Conservation (phyloP, 208 protist genomes). For the Leptomonas pyrrhocoris region DNA sequence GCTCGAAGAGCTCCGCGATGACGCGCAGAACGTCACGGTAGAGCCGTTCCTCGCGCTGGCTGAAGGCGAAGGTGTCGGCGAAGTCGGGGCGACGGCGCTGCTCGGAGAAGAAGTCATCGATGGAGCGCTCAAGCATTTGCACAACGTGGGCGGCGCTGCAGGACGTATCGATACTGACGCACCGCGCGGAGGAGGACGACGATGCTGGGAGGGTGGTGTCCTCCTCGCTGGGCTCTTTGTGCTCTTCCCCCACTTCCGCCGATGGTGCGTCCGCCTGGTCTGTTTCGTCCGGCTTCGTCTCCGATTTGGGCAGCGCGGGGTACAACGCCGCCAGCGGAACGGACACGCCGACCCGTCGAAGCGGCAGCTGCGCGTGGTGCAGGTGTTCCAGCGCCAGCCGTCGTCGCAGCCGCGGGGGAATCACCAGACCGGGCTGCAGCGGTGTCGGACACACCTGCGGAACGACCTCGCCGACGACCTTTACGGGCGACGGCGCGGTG, state of each 20-base stretch:
- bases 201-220: neutral
- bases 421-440: constrained; percentile 69
- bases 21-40: constrained; percentile 60
- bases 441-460: constrained; percentile 51
- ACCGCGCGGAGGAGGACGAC: neutral
- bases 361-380: constrained; percentile 48
- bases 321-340: constrained; percentile 33
- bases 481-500: neutral
- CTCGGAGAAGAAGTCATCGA: constrained; percentile 47
- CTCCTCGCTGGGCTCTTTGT: neutral
- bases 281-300: neutral
- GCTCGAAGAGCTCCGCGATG: constrained; percentile 58
- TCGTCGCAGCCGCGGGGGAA: constrained; percentile 55
- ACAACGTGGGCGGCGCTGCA: constrained; percentile 57
- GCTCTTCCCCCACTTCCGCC: neutral
- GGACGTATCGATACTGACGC: constrained; percentile 22
- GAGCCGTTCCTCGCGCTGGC: constrained; percentile 63
- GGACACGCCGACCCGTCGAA: constrained; percentile 47
- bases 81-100: constrained; percentile 66
- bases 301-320: constrained; percentile 1
- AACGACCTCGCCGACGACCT: constrained; percentile 18
- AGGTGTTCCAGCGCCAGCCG: constrained; percentile 71
- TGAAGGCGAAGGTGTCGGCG: constrained; percentile 67
- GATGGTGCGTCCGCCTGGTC: constrained; percentile 7
- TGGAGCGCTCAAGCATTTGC: constrained; percentile 46